phyloP scores from a whole-genome alignment of 805 yeast species.

The Yarrowia porcina region DNA sequence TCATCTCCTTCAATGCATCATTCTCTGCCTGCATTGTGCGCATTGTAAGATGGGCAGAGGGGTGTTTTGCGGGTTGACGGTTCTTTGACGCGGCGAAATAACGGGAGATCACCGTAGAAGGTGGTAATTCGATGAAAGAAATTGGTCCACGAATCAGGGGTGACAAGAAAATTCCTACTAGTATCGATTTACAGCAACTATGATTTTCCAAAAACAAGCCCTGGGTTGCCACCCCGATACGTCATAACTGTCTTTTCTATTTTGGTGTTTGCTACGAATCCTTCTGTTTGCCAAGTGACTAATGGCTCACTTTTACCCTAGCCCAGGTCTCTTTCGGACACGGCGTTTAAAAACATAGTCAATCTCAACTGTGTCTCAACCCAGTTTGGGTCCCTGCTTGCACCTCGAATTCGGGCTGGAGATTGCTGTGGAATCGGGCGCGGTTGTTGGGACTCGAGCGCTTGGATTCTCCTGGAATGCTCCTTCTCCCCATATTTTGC shows the following conservation, averaged over 20 bases:
- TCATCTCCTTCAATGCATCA: not conserved
- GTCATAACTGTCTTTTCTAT: not conserved
- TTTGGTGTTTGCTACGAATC: not conserved
- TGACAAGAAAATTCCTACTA: not conserved
- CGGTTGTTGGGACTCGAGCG: too few species aligned
- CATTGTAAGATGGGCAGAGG: constrained; percentile 1
- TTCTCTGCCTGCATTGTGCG: not conserved
- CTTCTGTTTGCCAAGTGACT: not conserved
- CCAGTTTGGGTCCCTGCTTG: too few species aligned
- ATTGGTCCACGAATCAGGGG: too few species aligned
- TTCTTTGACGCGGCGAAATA: not conserved
- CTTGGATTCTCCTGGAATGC: not conserved
- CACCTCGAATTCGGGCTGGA: not conserved
- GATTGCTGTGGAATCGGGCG: not conserved
- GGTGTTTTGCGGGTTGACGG: not conserved
- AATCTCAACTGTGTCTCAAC: not conserved
- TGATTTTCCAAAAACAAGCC: too few species aligned
- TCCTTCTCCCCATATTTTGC: not conserved
- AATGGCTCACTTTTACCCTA: too few species aligned
- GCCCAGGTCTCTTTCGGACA: not conserved
- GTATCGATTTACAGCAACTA: too few species aligned
- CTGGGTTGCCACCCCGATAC: too few species aligned
- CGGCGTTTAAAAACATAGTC: too few species aligned
- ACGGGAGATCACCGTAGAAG: constrained; percentile 13
- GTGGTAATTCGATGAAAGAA: too few species aligned